Evolutionary conservation across 1,284 basidiomycete genomes (phyloP).

Genomic region (Trichosporon faecale): DNA sequence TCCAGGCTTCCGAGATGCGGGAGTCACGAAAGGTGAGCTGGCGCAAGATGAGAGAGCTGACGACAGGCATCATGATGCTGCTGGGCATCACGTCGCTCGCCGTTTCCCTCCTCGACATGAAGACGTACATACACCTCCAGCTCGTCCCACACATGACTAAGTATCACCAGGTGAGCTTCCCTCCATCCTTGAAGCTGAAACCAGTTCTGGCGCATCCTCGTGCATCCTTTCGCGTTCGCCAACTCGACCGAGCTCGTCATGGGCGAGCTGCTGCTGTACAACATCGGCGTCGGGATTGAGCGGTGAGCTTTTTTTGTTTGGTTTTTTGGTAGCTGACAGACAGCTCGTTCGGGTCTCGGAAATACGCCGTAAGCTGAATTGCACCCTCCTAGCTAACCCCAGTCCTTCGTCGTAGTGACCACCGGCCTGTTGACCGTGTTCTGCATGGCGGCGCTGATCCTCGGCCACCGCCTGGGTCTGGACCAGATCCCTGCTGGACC

Average conservation of each 20-base stretch:
- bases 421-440: conserved; percentile 64
- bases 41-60: neutral
- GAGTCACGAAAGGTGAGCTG: conserved; percentile 42
- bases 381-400: conserved; percentile 4
- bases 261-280: conserved; percentile 70
- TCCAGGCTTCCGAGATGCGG: conserved; percentile 47
- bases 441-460: conserved; percentile 62
- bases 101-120: conserved; percentile 74
- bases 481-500: conserved; percentile 74
- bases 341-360: conserved; percentile 72
- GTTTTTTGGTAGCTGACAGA: conserved; percentile 8
- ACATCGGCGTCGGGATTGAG: conserved; percentile 70
- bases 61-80: conserved; percentile 70
- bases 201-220: conserved; percentile 79
- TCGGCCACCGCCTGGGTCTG: conserved; percentile 64
- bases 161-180: conserved; percentile 50
- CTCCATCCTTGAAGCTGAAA: conserved; percentile 4
- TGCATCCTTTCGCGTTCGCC: conserved; percentile 72
- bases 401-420: conserved; percentile 74
- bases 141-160: conserved; percentile 50
- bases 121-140: conserved; percentile 81
- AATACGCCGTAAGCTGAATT: conserved; percentile 70
- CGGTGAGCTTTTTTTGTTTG: conserved; percentile 48
- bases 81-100: conserved; percentile 67
- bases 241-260: conserved; percentile 82